These are phyloP conservation scores for Cytospora schulzeri DNA, from an alignment of 2,329 filamentous ascomycete genomes.

Conservation along the genomic window DNA sequence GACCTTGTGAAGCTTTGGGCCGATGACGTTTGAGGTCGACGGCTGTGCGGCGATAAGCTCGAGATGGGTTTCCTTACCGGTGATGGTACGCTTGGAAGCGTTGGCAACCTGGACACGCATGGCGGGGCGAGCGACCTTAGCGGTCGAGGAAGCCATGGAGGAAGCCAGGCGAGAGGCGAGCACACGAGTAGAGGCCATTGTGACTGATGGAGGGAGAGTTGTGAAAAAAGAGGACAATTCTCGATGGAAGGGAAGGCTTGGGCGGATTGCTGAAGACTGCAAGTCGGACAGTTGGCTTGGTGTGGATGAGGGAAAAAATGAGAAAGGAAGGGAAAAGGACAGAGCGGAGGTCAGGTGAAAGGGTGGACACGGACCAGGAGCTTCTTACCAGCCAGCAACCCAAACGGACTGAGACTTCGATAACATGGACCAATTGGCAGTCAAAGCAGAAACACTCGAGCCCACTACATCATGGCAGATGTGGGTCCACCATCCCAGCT, in stretches of 20 bases:
- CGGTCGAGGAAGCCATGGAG: constrained; percentile 73
- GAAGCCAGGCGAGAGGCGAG: constrained; percentile 77
- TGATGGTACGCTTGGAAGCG: constrained; percentile 75
- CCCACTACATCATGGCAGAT: constrained; percentile 29
- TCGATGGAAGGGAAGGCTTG: constrained; percentile 40
- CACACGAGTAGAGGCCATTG: constrained; percentile 80
- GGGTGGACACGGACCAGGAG: constrained; percentile 28
- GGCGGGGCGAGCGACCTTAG: constrained; percentile 78
- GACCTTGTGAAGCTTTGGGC: constrained; percentile 23
- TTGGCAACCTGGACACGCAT: constrained; percentile 64
- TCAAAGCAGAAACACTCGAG: constrained; percentile 30
- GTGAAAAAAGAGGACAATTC: constrained; percentile 44
- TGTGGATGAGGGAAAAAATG: constrained; percentile 29
- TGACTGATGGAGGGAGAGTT: constrained; percentile 56
- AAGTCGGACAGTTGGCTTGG: constrained; percentile 34
- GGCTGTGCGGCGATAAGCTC: constrained; percentile 28
- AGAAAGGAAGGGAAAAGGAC: constrained; percentile 35
- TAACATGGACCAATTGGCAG: constrained; percentile 36
- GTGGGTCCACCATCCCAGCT: constrained; percentile 33
- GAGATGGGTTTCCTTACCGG: constrained; percentile 55
- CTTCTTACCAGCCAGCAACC: constrained; percentile 28
- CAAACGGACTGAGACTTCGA: constrained; percentile 31
- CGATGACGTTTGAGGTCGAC: constrained; percentile 28
- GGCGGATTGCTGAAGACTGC: constrained; percentile 30
- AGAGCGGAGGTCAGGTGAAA: constrained; percentile 32